Evolutionary conservation across 2,329 filamentous ascomycete genomes (phyloP).

Genomic region (Aspergillus sp.): DNA sequence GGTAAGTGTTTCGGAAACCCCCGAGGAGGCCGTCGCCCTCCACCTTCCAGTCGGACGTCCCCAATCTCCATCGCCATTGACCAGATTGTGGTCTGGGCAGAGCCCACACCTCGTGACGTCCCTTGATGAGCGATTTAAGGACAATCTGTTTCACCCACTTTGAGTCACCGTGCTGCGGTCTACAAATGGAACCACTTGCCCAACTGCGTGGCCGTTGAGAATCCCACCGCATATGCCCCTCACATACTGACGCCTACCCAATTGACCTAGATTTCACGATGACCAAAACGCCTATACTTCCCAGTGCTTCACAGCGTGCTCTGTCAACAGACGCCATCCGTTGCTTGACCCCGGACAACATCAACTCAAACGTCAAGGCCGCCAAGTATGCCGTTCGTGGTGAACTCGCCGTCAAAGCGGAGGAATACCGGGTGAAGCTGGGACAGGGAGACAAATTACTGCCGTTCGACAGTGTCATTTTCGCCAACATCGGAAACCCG

Average conservation of each 20-base stretch:
- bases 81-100: constrained; percentile 12
- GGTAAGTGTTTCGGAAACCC: constrained; percentile 22
- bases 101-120: constrained; percentile 16
- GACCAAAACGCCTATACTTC: constrained; percentile 23
- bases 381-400: constrained; percentile 97
- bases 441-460: constrained; percentile 55
- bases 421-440: constrained; percentile 79
- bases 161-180: constrained; percentile 9
- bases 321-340: constrained; percentile 48
- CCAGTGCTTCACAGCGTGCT: constrained; percentile 34
- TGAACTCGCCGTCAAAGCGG: constrained; percentile 89
- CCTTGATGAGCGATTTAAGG: constrained; percentile 8
- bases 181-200: constrained; percentile 12
- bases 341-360: constrained; percentile 74
- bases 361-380: constrained; percentile 83
- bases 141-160: constrained; percentile 1
- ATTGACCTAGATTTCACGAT: constrained; percentile 28
- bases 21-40: neutral
- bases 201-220: neutral
- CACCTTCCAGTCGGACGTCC: constrained; percentile 3
- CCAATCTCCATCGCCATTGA: neutral
- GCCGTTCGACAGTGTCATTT: constrained; percentile 88
- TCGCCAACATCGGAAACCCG: constrained; percentile 97
- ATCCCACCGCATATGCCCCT: constrained; percentile 17
- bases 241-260: constrained; percentile 9